Base-by-base conservation (phyloP, 495 filamentous ascomycete species). In the Penicillium chermesinum region DNA sequence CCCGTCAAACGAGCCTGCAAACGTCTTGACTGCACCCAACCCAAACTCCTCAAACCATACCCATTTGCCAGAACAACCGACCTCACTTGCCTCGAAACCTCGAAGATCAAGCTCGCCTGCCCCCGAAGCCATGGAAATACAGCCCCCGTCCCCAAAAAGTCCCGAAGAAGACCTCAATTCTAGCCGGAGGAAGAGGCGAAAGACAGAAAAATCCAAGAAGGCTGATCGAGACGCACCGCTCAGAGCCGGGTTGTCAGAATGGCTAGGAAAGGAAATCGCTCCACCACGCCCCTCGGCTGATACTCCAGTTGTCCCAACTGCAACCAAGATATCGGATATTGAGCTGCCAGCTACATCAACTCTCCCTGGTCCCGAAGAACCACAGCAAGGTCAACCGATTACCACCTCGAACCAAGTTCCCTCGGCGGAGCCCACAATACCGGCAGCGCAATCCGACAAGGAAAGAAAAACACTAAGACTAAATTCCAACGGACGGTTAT, bases 401-500 rank as follows among this genome's bases (percentile, higher is more conserved):
- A n/a, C 38, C 14, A 36, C 30, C 2, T 3, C 14, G 1, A 9
- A 16, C 7, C 12, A 12, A 50, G 1, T 12, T 7, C 12, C 18
- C 10, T 7, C 14, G 12, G 5, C 10, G 16, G 25, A 30, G 1
- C 13, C 15, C 5, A 12, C 20, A 50, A 0, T 16, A 13, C 12
- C 18, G 9, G 15, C 14, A 16, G 8, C 9, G 14, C 15, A 13
- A 3, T 33, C 27, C 27, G 38, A 49, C 39, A 50, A 38, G 12
- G 55, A 62, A 14, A 69, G 65, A 43, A 81, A 77, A 55, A 70
- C 70, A n/a, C 56, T 83, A 15, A 76, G 71, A 52, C 51, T 83
- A 15, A 78, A 76, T 52, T 49, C 69, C 1, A 79, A 79, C 52
- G 81, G 80, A n/a, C 77, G 73, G 41, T 65, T 83, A 15, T 44